Evolutionary conservation across 2,329 filamentous ascomycete species (phyloP), one percentile per base, ranked within the genome.

Genomic region (Diaporthe citri): DNA sequence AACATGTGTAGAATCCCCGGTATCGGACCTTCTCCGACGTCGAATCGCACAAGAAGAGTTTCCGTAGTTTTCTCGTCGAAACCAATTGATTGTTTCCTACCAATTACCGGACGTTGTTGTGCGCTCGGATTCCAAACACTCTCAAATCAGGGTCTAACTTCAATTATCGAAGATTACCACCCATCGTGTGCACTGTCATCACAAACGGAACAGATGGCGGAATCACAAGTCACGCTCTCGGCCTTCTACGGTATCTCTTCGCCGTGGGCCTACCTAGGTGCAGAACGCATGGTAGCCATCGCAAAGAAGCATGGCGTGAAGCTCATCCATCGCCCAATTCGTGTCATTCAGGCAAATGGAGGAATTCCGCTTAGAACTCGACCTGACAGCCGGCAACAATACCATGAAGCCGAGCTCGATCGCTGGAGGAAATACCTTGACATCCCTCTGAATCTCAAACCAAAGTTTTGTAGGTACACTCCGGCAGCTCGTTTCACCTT

Each of bases 221-320:
- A 67, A 17, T 17, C 60, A 59, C 28, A 67, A 10, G 25, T 39
- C 7, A 69, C 12, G 6, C 71, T 73, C 51, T 56, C 46, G 1
- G 60, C 71, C 28, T 73, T 73, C 22, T 73, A 73, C n/a, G 71
- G 71, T 8, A 59, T 73, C 10, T 73, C 71, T 22, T 73, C 71
- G 8, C 71, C 71, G 13, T 73, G 71, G 71, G 71, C 71, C 20
- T 73, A 73, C n/a, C 12, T 73, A 3, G 71, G 71, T 34, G 71
- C 71, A 1, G 71, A 73, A 55, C 22, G 71, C 9, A 55, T 67
- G 60, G 57, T 22, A 1, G 48, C 48, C 28, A 51, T 73, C 60
- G 51, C 71, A 39, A 67, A 39, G 36, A 41, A 67, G 34, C 71
- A 39, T n/a, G 28, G 39, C n/a, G 60, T 22, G 13, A 67, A 48